phyloP scores from a whole-genome alignment of 164 flowering plant genomes.

The Vitis cinerea region DNA sequence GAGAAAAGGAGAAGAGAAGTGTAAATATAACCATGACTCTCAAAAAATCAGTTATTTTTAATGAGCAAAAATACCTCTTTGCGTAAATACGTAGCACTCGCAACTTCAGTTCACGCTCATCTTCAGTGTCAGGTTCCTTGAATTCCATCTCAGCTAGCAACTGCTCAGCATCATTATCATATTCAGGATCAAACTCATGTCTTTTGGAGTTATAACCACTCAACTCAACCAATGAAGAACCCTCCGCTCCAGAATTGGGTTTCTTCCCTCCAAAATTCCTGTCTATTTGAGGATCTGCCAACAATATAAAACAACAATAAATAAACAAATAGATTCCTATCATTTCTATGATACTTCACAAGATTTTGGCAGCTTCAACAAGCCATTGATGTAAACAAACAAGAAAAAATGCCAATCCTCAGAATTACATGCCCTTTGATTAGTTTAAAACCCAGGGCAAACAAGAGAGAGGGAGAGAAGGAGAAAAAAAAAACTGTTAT shows the following conservation, averaged over 20 bases:
- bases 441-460: background rate
- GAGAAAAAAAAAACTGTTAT: background rate
- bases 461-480: background rate
- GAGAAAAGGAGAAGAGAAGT: background rate
- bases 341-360: background rate
- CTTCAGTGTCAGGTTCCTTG: slow-evolving; percentile 38
- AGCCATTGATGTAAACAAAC: background rate
- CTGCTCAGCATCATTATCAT: slow-evolving; percentile 52
- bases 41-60: background rate
- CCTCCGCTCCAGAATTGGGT: slow-evolving; percentile 23
- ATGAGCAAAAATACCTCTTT: slow-evolving; percentile 26
- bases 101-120: slow-evolving; percentile 38
- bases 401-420: no score
- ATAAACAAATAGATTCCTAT: background rate
- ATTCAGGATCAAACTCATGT: slow-evolving; percentile 48
- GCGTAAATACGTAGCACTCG: slow-evolving; percentile 42
- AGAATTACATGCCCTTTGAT: background rate
- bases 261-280: slow-evolving; percentile 30
- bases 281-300: slow-evolving; percentile 31
- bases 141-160: slow-evolving; percentile 50
- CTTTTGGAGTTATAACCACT: slow-evolving; percentile 37
- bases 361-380: background rate
- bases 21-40: no score
- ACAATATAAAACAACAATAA: background rate
- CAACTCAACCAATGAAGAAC: slow-evolving; percentile 18